Percentiles rank a stretch among this genome's conserved stretches.
phyloP scores from a whole-genome alignment of 257 asterid species.

The Petunia axillaris region DNA sequence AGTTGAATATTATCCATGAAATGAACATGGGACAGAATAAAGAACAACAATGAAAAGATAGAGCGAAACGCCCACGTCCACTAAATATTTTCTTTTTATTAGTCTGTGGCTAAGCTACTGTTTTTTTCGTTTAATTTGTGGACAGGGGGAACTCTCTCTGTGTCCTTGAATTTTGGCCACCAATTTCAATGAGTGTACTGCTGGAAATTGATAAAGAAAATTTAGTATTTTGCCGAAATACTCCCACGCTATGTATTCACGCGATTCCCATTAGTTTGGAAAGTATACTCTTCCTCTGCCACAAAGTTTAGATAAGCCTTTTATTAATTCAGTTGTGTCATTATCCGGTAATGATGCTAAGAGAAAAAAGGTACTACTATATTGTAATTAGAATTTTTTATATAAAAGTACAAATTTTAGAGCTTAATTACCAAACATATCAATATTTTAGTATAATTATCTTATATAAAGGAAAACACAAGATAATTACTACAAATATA shows the following conservation, averaged over 20 bases:
- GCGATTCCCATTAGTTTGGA: conserved; percentile 16
- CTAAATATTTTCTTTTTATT: not conserved
- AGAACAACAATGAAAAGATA: not conserved
- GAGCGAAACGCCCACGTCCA: not conserved
- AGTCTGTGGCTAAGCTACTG: not conserved
- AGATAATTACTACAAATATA: no score
- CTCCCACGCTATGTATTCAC: not conserved
- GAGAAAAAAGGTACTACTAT: no score
- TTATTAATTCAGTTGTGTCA: not conserved
- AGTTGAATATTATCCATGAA: not conserved
- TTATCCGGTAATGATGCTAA: not conserved
- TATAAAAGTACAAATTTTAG: no score
- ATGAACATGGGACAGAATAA: not conserved
- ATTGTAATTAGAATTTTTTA: no score
- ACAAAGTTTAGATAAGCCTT: conserved; percentile 12
- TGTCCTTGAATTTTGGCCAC: not conserved
- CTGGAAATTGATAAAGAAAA: conserved; percentile 11
- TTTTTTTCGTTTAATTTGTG: not conserved
- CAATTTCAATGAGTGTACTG: not conserved
- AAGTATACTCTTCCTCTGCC: not conserved
- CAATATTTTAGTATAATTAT: no score
- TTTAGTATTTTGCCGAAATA: not conserved
- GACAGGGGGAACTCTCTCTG: conserved; percentile 11
- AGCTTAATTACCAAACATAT: no score
- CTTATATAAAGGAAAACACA: no score